Conservation (phyloP, 352 stramenopile genomes). For the Phytopythium litorale region DNA sequence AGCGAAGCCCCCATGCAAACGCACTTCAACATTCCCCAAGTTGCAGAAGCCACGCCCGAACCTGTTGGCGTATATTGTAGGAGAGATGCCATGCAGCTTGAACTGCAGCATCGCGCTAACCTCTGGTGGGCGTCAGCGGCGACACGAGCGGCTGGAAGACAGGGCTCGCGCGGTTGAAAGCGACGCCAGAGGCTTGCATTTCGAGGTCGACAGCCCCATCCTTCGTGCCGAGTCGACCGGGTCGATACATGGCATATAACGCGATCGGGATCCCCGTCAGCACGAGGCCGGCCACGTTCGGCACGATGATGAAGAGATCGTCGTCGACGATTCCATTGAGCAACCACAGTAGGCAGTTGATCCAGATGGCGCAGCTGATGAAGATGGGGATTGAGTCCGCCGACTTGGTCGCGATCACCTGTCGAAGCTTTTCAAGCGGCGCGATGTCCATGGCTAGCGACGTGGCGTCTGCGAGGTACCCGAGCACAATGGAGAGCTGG, state of each 20-base stretch:
- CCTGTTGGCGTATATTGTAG: too few relatives aligned
- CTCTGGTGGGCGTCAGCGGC: background rate
- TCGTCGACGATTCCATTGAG: slow-evolving; percentile 39
- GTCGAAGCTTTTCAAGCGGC: slow-evolving; percentile 24
- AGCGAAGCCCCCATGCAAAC: too few relatives aligned
- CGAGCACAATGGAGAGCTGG: slow-evolving; percentile 13
- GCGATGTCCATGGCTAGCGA: slow-evolving; percentile 26
- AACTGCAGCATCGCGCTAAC: background rate
- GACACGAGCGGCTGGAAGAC: slow-evolving; percentile 1
- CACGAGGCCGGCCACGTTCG: slow-evolving; percentile 27
- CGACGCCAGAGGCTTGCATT: background rate
- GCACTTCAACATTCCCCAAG: too few relatives aligned
- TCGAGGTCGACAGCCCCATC: background rate
- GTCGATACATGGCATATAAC: slow-evolving; percentile 42
- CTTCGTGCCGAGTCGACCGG: slow-evolving; percentile 1
- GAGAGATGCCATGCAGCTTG: too few relatives aligned
- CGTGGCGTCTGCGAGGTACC: slow-evolving; percentile 15
- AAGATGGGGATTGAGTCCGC: slow-evolving; percentile 41
- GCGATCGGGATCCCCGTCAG: slow-evolving; percentile 36
- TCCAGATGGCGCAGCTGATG: slow-evolving; percentile 36
- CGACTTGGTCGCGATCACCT: slow-evolving; percentile 20
- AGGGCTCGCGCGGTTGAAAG: background rate
- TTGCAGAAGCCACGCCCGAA: too few relatives aligned
- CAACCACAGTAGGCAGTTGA: slow-evolving; percentile 56
- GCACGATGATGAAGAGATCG: slow-evolving; percentile 43